Percentiles rank a stretch among this genome's conserved stretches.
Evolutionary conservation across 495 filamentous ascomycete species (phyloP).

Genomic region (Coniosporium apollinis): DNA sequence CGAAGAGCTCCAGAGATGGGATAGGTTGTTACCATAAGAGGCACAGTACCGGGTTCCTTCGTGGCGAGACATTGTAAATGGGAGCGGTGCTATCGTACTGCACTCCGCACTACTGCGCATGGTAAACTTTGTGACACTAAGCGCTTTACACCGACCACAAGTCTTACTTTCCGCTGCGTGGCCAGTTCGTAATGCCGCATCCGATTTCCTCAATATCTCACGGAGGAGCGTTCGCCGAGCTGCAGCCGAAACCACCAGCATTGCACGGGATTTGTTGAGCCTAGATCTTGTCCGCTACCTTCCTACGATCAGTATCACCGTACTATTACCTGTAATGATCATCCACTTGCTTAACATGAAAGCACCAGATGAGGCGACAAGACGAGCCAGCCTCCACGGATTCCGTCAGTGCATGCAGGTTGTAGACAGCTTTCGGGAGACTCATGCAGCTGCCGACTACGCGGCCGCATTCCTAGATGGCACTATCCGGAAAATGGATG

Average conservation of each 20-base stretch:
- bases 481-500: constrained; percentile 54
- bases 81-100: constrained; percentile 43
- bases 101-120: constrained; percentile 70
- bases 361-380: constrained; percentile 47
- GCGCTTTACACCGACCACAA: constrained; percentile 73
- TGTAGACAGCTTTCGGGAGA: constrained; percentile 62
- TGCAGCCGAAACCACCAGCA: constrained; percentile 62
- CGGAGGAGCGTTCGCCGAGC: constrained; percentile 62
- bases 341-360: constrained; percentile 85
- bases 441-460: constrained; percentile 76
- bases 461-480: constrained; percentile 73
- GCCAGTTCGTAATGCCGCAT: constrained; percentile 31
- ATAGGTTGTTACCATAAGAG: constrained; percentile 45
- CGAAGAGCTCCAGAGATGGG: constrained; percentile 55
- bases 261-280: constrained; percentile 53
- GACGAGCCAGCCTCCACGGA: constrained; percentile 50
- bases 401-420: constrained; percentile 80
- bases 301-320: constrained; percentile 76
- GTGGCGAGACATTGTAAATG: constrained; percentile 26
- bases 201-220: constrained; percentile 58
- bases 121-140: constrained; percentile 75
- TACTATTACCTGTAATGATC: constrained; percentile 77
- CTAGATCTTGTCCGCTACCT: constrained; percentile 58
- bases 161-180: constrained; percentile 56
- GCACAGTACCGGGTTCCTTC: constrained; percentile 41